Evolutionary conservation across 108 stramenopile genomes (phyloP).

Genomic region (Asterionellopsis glacialis): DNA sequence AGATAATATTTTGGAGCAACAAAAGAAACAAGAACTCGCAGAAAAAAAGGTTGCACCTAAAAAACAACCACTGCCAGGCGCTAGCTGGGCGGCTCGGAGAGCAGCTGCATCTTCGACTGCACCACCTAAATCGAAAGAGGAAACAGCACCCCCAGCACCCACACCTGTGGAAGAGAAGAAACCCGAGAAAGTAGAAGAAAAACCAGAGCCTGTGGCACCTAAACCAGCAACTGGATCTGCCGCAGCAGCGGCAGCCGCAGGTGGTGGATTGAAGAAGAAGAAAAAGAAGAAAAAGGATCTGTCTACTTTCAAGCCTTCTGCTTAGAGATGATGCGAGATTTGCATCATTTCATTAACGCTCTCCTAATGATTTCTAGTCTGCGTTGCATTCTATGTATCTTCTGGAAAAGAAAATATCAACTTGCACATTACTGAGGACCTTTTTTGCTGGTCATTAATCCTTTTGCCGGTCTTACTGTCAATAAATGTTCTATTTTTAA

Average conservation of each 20-base stretch:
- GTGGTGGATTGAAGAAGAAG: constrained; percentile 21
- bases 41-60: constrained; percentile 4
- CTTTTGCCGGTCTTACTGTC: no score
- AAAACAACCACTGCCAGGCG: constrained; percentile 6
- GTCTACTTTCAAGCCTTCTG: constrained; percentile 54
- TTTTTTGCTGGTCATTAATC: no score
- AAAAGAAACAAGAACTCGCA: constrained; percentile 37
- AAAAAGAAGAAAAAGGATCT: constrained; percentile 92
- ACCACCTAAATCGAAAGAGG: neutral
- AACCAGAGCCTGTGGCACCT: neutral
- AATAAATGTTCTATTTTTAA: no score
- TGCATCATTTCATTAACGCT: no score
- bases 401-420: no score
- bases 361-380: no score
- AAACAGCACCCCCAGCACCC: constrained; percentile 18
- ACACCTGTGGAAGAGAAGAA: constrained; percentile 27
- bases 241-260: constrained; percentile 8
- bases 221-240: constrained; percentile 1
- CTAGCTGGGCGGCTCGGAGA: constrained; percentile 11
- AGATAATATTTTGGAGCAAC: constrained; percentile 73
- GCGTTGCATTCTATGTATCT: no score
- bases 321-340: neutral
- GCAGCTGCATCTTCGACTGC: constrained; percentile 15
- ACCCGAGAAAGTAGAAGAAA: constrained; percentile 1
- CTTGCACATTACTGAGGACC: no score